phyloP scores from a whole-genome alignment of 2,329 filamentous ascomycete species.

The Fusarium chuoi region DNA sequence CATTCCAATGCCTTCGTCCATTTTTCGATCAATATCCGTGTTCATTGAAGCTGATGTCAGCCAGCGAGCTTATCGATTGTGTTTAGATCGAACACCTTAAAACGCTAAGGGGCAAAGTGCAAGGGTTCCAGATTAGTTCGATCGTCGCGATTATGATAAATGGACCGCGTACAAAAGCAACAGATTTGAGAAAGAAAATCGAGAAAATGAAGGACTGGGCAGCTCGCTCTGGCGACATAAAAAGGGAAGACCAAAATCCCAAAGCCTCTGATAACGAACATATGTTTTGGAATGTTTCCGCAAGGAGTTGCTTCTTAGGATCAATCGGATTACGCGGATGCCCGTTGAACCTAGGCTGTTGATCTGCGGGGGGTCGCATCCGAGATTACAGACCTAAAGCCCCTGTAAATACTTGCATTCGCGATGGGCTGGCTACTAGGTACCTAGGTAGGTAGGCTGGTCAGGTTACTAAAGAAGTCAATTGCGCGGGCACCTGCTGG shows the following conservation, averaged over 20 bases:
- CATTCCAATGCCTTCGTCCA: constrained; percentile 42
- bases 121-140: constrained; percentile 1
- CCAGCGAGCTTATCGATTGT: not conserved
- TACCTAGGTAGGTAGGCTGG: no score
- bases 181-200: not conserved
- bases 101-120: not conserved
- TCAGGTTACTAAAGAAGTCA: not conserved
- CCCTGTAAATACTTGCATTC: constrained; percentile 10
- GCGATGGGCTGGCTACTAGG: not conserved
- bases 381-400: constrained; percentile 31
- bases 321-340: constrained; percentile 28
- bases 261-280: constrained; percentile 2
- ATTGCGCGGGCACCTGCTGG: not conserved
- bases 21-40: constrained; percentile 23
- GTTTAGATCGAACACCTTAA: not conserved
- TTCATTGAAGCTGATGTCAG: not conserved
- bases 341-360: not conserved
- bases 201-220: constrained; percentile 8
- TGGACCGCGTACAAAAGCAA: not conserved
- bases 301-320: not conserved
- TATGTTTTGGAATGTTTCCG: not conserved
- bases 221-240: not conserved
- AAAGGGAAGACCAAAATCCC: not conserved
- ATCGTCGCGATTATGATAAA: constrained; percentile 4
- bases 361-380: constrained; percentile 35